These are phyloP conservation scores for Aspergillus sp. DNA, from an alignment of 2,329 filamentous ascomycete species.

Conservation along the genomic window DNA sequence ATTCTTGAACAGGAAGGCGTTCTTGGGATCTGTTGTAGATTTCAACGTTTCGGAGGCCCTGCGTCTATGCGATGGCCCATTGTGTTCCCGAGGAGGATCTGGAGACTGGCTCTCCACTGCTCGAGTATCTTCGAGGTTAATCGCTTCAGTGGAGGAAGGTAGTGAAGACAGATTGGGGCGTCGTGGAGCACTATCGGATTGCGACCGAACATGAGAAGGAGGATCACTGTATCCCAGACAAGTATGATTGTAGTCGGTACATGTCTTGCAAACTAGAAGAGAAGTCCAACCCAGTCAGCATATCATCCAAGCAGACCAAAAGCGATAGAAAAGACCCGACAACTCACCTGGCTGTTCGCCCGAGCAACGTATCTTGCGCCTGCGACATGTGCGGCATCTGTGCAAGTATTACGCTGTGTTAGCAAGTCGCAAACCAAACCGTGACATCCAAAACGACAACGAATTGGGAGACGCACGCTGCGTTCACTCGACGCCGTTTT, in stretches of 20 bases:
- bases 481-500: constrained; percentile 70
- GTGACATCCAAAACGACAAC: constrained; percentile 9
- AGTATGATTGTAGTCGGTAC: constrained; percentile 61
- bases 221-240: constrained; percentile 61
- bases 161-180: constrained; percentile 13
- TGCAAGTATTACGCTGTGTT: constrained; percentile 2
- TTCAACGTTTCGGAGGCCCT: constrained; percentile 8
- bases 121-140: constrained; percentile 9
- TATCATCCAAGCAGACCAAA: background rate
- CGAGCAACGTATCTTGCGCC: constrained; percentile 68
- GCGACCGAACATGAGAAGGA: constrained; percentile 25
- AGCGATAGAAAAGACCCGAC: background rate
- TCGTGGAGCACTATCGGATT: constrained; percentile 22
- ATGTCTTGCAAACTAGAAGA: constrained; percentile 56
- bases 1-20: constrained; percentile 11
- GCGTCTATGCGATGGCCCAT: background rate
- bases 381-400: constrained; percentile 66
- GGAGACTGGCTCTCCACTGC: constrained; percentile 23
- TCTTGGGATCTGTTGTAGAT: constrained; percentile 11
- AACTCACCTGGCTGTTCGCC: constrained; percentile 57
- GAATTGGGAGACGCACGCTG: constrained; percentile 52
- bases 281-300: constrained; percentile 4
- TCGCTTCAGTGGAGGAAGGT: constrained; percentile 12
- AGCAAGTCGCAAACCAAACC: constrained; percentile 5
- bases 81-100: constrained; percentile 11